These are phyloP conservation scores for Pichia exigua DNA, from an alignment of 805 yeast genomes.

Conservation along the genomic window DNA sequence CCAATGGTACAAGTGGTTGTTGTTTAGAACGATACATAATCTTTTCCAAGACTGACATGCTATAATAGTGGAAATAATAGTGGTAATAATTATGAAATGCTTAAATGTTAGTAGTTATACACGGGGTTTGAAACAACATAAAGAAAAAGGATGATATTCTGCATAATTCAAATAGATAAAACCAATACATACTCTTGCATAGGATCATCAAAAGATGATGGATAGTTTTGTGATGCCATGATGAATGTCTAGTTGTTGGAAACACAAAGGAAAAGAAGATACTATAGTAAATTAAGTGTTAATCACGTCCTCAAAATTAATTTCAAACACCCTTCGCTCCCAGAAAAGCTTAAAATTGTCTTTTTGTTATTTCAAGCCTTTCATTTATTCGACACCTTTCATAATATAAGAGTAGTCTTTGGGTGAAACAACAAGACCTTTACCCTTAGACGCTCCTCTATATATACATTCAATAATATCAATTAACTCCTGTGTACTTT, in stretches of 20 bases:
- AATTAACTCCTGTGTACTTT: conserved; percentile 80
- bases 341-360: neutral
- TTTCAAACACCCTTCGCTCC: neutral
- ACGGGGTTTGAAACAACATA: neutral
- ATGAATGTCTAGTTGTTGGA: neutral
- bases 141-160: neutral
- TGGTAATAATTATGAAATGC: conserved; percentile 6
- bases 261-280: neutral
- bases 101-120: neutral
- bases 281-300: too few relatives aligned
- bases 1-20: conserved; percentile 86
- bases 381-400: neutral
- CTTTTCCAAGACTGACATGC: conserved; percentile 46
- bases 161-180: neutral
- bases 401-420: conserved; percentile 39
- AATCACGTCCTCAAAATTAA: neutral
- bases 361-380: neutral
- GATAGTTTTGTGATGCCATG: conserved; percentile 34
- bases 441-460: conserved; percentile 87
- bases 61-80: conserved; percentile 14
- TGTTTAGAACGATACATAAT: conserved; percentile 60
- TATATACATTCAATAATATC: conserved; percentile 86
- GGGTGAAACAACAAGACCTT: conserved; percentile 85
- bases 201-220: conserved; percentile 43
- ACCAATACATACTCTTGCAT: conserved; percentile 39